Percentiles rank a stretch among this genome's conserved stretches.
These are phyloP conservation scores for Talaromyces sp. DNA, from an alignment of 2,329 filamentous ascomycete species.

Conservation along the genomic window DNA sequence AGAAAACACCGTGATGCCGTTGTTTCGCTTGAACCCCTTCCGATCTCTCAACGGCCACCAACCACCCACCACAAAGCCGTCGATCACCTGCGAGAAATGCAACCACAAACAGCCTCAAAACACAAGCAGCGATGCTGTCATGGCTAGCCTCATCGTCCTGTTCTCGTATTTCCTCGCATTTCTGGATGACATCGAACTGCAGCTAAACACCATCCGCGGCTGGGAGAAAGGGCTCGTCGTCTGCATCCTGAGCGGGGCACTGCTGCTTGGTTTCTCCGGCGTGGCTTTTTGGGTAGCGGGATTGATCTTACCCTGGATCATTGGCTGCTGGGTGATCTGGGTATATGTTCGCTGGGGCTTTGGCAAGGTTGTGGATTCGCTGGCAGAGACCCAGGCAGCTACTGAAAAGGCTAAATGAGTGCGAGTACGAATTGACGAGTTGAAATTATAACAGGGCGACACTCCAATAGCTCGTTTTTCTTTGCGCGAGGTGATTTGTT, in stretches of 20 bases:
- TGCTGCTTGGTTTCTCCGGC: not conserved
- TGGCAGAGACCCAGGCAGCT: not conserved
- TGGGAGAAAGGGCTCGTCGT: not conserved
- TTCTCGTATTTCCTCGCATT: constrained; percentile 3
- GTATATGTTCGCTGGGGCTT: not conserved
- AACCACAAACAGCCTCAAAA: constrained; percentile 4
- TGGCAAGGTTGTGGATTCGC: not conserved
- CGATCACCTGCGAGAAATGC: constrained; percentile 7
- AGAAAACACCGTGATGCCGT: not conserved
- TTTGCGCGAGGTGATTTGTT: no score
- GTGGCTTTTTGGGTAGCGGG: not conserved
- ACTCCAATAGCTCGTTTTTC: not conserved
- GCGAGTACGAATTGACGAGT: not conserved
- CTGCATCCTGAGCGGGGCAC: not conserved
- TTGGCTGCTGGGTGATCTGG: constrained; percentile 5
- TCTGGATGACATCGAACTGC: constrained; percentile 1
- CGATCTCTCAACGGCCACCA: not conserved
- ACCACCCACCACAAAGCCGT: not conserved
- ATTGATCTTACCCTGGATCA: not conserved
- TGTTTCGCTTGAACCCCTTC: not conserved
- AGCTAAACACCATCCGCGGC: not conserved
- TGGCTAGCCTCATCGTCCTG: not conserved
- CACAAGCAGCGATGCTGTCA: constrained; percentile 1
- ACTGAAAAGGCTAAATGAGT: not conserved
- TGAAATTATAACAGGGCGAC: not conserved